A percentile compares a stretch with the other conserved stretches of the same genome.
Evolutionary conservation across 306 rosid species (phyloP).

Genomic region (Prunus davidiana): DNA sequence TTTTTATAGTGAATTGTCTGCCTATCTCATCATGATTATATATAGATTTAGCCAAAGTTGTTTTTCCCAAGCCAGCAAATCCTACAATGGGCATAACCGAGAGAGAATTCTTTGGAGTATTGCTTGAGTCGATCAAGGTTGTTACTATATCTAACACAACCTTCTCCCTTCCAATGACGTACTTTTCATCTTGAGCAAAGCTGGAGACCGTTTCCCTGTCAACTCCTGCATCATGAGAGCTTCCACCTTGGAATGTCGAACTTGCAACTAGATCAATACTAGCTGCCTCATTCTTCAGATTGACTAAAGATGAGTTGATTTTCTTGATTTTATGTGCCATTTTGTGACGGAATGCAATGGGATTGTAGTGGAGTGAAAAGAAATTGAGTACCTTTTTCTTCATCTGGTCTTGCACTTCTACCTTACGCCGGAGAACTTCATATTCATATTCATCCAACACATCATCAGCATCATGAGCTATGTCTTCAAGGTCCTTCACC

Average conservation of each 20-base stretch:
- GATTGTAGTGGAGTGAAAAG: not conserved
- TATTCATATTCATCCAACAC: constrained; percentile 11
- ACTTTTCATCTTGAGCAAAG: not conserved
- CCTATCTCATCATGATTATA: not conserved
- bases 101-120: not conserved
- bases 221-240: no score
- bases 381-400: not conserved
- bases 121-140: not conserved
- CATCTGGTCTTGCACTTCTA: not conserved
- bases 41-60: constrained; percentile 3
- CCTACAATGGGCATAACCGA: constrained; percentile 19
- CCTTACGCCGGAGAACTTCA: constrained; percentile 7
- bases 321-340: constrained; percentile 2
- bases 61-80: constrained; percentile 23
- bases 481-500: constrained; percentile 3
- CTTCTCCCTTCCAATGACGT: not conserved
- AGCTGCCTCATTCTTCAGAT: not conserved
- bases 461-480: constrained; percentile 2
- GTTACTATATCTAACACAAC: not conserved
- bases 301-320: not conserved
- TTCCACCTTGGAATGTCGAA: no score
- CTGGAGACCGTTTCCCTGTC: not conserved
- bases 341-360: not conserved
- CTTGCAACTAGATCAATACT: constrained; percentile 8
- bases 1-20: not conserved